phyloP scores from a whole-genome alignment of 192 early-diverging fungal genomes.

The Coemansia asiatica region DNA sequence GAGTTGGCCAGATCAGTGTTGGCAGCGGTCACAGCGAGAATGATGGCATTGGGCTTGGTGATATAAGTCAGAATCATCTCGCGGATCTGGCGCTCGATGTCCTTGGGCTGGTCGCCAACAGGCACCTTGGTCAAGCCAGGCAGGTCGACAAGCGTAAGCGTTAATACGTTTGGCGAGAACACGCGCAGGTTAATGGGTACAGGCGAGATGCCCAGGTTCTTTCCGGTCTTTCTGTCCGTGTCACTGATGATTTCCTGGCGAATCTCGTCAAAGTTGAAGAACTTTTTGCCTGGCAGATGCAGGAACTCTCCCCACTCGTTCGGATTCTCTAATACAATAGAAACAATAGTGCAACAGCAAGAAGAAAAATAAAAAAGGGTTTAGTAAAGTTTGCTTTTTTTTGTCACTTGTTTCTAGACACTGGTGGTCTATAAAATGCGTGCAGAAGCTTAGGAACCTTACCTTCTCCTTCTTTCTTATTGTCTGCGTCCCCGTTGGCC shows the following conservation, averaged over 20 bases:
- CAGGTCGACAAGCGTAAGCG: constrained; percentile 97
- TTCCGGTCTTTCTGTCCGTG: constrained; percentile 85
- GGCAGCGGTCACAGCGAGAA: constrained; percentile 95
- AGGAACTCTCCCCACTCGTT: constrained; percentile 99
- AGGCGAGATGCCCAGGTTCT: constrained; percentile 86
- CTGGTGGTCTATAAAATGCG: neutral
- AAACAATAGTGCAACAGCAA: neutral
- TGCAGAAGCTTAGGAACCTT: constrained; percentile 11
- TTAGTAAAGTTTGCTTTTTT: neutral
- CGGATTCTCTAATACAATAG: constrained; percentile 59
- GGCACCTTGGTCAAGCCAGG: constrained; percentile 99
- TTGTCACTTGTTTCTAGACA: neutral
- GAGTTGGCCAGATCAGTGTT: constrained; percentile 99
- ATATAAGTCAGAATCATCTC: constrained; percentile 99
- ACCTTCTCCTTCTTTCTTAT: constrained; percentile 58
- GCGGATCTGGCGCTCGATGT: constrained; percentile 97
- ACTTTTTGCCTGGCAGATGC: constrained; percentile 96
- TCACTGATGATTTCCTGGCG: constrained; percentile 93
- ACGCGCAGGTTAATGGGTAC: constrained; percentile 96
- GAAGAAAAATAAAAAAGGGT: neutral
- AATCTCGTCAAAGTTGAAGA: constrained; percentile 94
- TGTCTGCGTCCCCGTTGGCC: constrained; percentile 18
- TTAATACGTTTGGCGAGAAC: constrained; percentile 97
- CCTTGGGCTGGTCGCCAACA: constrained; percentile 98
- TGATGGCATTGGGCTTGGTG: constrained; percentile 96